Conservation (phyloP, 2,329 filamentous ascomycete species). For the Xylaria hypoxylon region DNA sequence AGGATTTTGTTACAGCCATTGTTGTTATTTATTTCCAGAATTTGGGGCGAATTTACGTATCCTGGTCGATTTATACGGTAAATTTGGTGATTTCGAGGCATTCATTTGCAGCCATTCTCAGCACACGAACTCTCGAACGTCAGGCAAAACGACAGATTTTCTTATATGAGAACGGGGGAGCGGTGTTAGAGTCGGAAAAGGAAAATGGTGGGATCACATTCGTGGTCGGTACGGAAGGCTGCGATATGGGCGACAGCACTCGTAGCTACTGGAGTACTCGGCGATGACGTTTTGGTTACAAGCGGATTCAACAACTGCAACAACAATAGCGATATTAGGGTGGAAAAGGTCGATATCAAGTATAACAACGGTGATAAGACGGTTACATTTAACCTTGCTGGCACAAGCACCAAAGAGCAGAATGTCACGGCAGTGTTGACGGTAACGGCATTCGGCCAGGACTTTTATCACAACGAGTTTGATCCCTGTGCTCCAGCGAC, state of each 20-base stretch:
- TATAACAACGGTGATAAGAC: conserved; percentile 81
- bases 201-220: conserved; percentile 47
- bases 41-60: conserved; percentile 14
- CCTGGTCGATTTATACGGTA: conserved; percentile 38
- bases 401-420: conserved; percentile 77
- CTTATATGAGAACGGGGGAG: conserved; percentile 9
- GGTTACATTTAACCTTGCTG: conserved; percentile 84
- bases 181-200: conserved; percentile 12
- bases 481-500: conserved; percentile 80
- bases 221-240: conserved; percentile 47
- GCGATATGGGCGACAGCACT: conserved; percentile 55
- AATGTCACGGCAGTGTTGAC: conserved; percentile 82
- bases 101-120: conserved; percentile 33
- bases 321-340: conserved; percentile 69
- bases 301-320: conserved; percentile 82
- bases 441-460: conserved; percentile 85
- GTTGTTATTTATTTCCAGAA: conserved; percentile 25
- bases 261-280: conserved; percentile 63
- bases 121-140: conserved; percentile 5
- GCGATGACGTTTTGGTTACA: conserved; percentile 80
- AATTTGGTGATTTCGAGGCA: conserved; percentile 35
- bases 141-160: background rate
- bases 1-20: conserved; percentile 19
- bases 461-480: conserved; percentile 83
- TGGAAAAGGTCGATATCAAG: conserved; percentile 79